A percentile compares a stretch with the other conserved stretches of the same genome.
Conservation (phyloP, 495 filamentous ascomycete genomes). For the Aspergillus diversus region DNA sequence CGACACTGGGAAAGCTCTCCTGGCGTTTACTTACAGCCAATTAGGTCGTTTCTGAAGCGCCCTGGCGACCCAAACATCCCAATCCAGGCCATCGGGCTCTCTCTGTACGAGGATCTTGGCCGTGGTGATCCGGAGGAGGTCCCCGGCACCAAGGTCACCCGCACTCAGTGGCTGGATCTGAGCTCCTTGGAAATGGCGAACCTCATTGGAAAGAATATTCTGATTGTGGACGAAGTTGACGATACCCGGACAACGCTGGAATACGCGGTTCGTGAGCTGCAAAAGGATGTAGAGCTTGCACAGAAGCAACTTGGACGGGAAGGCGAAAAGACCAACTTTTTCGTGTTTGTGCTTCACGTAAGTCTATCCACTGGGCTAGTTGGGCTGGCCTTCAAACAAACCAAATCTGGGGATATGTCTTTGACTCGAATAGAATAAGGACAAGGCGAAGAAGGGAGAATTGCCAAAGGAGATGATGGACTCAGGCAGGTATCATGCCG, state of each 20-base stretch:
- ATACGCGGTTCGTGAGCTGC: constrained; percentile 92
- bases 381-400: no score
- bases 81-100: constrained; percentile 98
- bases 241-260: constrained; percentile 96
- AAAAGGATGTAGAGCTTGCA: constrained; percentile 92
- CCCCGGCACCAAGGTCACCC: constrained; percentile 90
- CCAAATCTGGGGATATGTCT: constrained; percentile 1
- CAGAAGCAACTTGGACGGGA: constrained; percentile 68
- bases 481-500: constrained; percentile 78
- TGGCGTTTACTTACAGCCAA: no score
- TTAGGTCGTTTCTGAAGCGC: constrained; percentile 89
- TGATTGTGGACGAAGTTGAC: constrained; percentile 99
- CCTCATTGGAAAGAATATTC: constrained; percentile 92
- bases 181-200: constrained; percentile 86
- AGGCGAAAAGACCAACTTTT: constrained; percentile 81
- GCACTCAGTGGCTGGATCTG: constrained; percentile 98
- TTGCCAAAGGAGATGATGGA: constrained; percentile 81
- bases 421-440: constrained; percentile 72
- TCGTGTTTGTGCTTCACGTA: constrained; percentile 94
- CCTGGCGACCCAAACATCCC: constrained; percentile 90
- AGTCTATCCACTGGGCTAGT: constrained; percentile 37
- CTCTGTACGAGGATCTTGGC: constrained; percentile 87
- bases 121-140: constrained; percentile 65
- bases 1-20: neutral
- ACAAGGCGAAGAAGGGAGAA: constrained; percentile 90